phyloP scores from a whole-genome alignment of 2,329 filamentous ascomycete species.

The Xylariaceae sp. region DNA sequence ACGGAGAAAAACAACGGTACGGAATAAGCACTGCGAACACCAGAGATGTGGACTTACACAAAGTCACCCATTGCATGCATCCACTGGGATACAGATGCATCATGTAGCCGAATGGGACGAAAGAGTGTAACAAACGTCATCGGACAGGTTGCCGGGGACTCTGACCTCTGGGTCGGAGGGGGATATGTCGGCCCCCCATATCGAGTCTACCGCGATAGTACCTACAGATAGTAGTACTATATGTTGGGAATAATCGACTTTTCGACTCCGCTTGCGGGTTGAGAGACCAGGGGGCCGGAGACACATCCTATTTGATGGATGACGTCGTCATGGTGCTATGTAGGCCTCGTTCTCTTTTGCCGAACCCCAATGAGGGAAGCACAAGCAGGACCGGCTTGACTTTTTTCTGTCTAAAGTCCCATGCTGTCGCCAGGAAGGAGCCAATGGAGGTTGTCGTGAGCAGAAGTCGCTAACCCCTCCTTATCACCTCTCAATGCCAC shows the following conservation, averaged over 20 bases:
- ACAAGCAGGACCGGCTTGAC: background rate
- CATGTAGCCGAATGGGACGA: background rate
- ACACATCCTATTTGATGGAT: constrained; percentile 16
- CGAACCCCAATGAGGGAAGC: constrained; percentile 1
- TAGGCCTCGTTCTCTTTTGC: constrained; percentile 1
- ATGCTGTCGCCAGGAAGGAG: constrained; percentile 4
- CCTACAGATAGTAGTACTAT: background rate
- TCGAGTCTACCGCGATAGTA: background rate
- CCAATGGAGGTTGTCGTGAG: constrained; percentile 1
- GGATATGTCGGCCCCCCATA: background rate
- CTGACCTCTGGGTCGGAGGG: too few species aligned
- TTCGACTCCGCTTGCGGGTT: background rate
- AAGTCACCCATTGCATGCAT: background rate
- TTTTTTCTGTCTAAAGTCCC: background rate
- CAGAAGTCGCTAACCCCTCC: background rate
- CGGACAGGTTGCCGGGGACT: background rate
- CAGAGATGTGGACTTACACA: background rate
- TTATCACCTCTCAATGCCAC: constrained; percentile 3
- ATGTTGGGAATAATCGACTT: background rate
- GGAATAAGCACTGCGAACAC: too few species aligned
- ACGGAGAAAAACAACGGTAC: too few species aligned
- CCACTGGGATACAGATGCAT: background rate
- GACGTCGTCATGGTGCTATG: constrained; percentile 4
- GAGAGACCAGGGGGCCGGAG: constrained; percentile 6
- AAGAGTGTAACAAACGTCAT: background rate